Conservation (phyloP, 2,329 filamentous ascomycete genomes). For the Blumeria graminis region DNA sequence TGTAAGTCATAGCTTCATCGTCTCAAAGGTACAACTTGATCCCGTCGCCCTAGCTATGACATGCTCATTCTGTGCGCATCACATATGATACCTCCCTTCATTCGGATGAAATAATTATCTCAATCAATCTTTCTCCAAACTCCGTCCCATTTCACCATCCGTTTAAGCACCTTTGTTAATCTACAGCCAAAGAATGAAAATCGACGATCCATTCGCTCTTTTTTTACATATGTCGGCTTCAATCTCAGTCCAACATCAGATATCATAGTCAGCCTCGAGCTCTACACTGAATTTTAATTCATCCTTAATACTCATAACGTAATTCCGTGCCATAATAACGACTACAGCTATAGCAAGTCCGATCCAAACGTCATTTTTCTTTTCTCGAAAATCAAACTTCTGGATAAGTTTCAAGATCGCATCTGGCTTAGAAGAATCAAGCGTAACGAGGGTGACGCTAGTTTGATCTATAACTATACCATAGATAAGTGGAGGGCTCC, state of each 20-base stretch:
- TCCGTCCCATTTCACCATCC: no score
- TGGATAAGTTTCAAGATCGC: slow-evolving; percentile 10
- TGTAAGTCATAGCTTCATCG: no score
- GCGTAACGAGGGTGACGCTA: slow-evolving; percentile 12
- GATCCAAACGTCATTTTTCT: slow-evolving; percentile 15
- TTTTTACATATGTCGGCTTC: no score
- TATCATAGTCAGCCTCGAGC: slow-evolving; percentile 8
- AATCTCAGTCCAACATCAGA: not conserved
- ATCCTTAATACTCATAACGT: slow-evolving; percentile 13
- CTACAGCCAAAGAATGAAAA: no score
- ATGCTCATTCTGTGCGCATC: no score
- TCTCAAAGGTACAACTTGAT: no score
- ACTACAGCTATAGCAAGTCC: slow-evolving; percentile 15
- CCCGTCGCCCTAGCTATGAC: no score
- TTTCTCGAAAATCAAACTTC: slow-evolving; percentile 12
- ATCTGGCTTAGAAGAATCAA: slow-evolving; percentile 12
- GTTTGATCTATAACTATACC: slow-evolving; percentile 14
- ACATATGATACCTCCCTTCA: no score
- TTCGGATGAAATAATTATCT: no score
- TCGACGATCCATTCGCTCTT: no score
- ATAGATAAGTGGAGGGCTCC: slow-evolving; percentile 14
- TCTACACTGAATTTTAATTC: slow-evolving; percentile 10
- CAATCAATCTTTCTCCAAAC: no score
- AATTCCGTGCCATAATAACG: slow-evolving; percentile 12
- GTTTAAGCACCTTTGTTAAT: no score